These are phyloP conservation scores for Rhodotorula mucilaginosa DNA, from an alignment of 1,284 basidiomycete species.

Conservation along the genomic window DNA sequence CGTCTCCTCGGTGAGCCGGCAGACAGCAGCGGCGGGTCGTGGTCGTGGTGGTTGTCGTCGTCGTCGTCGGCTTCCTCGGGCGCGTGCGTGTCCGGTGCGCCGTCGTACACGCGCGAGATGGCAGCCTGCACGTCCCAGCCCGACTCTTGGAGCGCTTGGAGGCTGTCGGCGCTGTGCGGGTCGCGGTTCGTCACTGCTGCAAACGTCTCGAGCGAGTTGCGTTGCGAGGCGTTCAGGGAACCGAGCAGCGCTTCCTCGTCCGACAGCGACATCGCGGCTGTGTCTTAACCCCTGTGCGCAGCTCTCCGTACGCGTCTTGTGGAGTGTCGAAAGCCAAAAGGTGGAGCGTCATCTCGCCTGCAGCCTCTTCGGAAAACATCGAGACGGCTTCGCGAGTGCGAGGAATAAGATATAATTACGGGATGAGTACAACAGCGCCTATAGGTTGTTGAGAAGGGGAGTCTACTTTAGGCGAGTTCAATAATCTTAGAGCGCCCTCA, in stretches of 20 bases:
- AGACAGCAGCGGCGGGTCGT: slow-evolving; percentile 15
- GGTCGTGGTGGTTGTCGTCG: slow-evolving; percentile 3
- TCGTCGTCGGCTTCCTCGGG: not conserved
- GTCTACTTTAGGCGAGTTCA: too few relatives aligned
- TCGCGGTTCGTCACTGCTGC: slow-evolving; percentile 56
- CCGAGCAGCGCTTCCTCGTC: slow-evolving; percentile 15
- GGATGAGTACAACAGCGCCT: too few relatives aligned
- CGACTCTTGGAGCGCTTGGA: slow-evolving; percentile 60
- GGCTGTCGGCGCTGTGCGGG: slow-evolving; percentile 55
- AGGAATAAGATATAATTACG: too few relatives aligned
- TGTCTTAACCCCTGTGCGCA: not conserved
- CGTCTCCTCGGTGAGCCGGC: not conserved
- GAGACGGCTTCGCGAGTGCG: too few relatives aligned
- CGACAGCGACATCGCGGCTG: not conserved
- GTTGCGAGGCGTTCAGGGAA: slow-evolving; percentile 52
- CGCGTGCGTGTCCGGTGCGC: slow-evolving; percentile 1
- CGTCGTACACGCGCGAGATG: slow-evolving; percentile 32
- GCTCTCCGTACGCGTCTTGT: too few relatives aligned
- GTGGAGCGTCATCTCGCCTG: too few relatives aligned
- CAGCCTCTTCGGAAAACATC: too few relatives aligned
- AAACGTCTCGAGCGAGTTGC: slow-evolving; percentile 53
- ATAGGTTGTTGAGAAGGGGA: too few relatives aligned
- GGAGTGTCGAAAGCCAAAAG: too few relatives aligned
- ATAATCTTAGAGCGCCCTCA: too few relatives aligned
- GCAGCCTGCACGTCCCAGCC: slow-evolving; percentile 60